These are phyloP conservation scores for Santalum album DNA, from an alignment of 164 flowering plant genomes.

Conservation along the genomic window DNA sequence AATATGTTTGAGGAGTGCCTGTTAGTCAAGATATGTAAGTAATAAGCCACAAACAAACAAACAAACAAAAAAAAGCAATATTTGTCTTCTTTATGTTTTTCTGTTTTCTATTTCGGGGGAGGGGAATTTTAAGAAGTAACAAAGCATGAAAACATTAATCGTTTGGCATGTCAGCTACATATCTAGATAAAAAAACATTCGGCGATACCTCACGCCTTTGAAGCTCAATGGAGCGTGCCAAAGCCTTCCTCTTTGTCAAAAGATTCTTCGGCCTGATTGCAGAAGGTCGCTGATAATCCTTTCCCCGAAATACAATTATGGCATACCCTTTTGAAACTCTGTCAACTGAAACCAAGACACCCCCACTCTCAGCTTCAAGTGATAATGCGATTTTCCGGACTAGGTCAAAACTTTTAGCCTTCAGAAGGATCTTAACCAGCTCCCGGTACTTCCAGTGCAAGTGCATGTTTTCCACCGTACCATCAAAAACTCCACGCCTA, in stretches of 20 bases:
- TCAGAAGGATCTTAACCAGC: conserved; percentile 66
- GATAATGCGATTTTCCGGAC: conserved; percentile 68
- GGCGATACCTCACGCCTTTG: conserved; percentile 84
- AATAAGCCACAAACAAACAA: not conserved
- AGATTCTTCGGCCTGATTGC: conserved; percentile 80
- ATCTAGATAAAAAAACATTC: not conserved
- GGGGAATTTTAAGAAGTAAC: not conserved
- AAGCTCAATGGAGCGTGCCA: conserved; percentile 89
- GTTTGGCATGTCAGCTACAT: not conserved
- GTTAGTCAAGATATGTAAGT: conserved; percentile 16
- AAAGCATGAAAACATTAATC: not conserved
- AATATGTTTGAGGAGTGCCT: conserved; percentile 77
- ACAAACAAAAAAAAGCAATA: not conserved
- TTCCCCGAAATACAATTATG: conserved; percentile 71
- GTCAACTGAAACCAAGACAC: conserved; percentile 86
- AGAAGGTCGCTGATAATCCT: conserved; percentile 70
- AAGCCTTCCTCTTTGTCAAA: conserved; percentile 85
- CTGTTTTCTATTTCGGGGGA: not conserved
- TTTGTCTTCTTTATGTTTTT: not conserved
- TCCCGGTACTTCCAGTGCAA: conserved; percentile 98
- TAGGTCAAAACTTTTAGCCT: conserved; percentile 58
- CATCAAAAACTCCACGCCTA: conserved; percentile 93
- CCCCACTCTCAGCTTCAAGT: conserved; percentile 94
- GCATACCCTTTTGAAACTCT: conserved; percentile 82
- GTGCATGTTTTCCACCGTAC: conserved; percentile 96